A percentile compares a stretch with the other conserved stretches of the same genome.
Conservation (phyloP, 352 stramenopile species). For the Phytopythium boreale region DNA sequence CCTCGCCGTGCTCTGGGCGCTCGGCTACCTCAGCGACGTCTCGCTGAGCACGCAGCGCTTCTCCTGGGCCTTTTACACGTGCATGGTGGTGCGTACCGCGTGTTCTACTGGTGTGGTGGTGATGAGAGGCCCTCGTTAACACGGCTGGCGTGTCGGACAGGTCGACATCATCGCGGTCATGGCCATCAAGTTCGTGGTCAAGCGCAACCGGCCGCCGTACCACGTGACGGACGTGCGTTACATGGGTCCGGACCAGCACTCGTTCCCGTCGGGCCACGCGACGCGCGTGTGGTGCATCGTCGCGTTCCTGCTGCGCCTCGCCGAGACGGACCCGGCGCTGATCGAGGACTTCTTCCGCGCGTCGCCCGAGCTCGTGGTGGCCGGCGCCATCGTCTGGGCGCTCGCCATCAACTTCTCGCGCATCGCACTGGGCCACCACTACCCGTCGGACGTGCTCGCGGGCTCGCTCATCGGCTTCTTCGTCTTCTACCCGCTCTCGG, state of each 20-base stretch:
- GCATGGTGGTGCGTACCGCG: constrained; percentile 33
- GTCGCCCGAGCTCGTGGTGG: constrained; percentile 20
- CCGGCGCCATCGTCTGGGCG: constrained; percentile 38
- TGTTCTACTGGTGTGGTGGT: no score
- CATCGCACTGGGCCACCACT: constrained; percentile 56
- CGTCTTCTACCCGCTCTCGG: constrained; percentile 29
- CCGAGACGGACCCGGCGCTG: constrained; percentile 24
- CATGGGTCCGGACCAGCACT: constrained; percentile 61
- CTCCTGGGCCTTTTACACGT: constrained; percentile 40
- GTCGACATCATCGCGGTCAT: constrained; percentile 63
- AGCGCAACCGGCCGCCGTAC: constrained; percentile 49
- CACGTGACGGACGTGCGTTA: constrained; percentile 53
- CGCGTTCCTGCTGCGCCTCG: constrained; percentile 36
- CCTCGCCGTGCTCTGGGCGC: constrained; percentile 29
- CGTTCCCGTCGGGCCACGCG: constrained; percentile 61
- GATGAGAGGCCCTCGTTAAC: neutral
- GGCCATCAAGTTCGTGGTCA: constrained; percentile 51
- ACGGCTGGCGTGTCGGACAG: constrained; percentile 14
- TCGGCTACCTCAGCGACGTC: constrained; percentile 24
- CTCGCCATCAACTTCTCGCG: constrained; percentile 52
- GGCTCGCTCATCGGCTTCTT: constrained; percentile 41
- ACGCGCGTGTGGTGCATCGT: constrained; percentile 53
- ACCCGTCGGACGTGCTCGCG: constrained; percentile 50
- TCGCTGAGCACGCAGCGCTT: constrained; percentile 25
- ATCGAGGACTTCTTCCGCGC: constrained; percentile 34